These are phyloP conservation scores for Eucalyptus globulus DNA, from an alignment of 345 rosid species.

Conservation along the genomic window DNA sequence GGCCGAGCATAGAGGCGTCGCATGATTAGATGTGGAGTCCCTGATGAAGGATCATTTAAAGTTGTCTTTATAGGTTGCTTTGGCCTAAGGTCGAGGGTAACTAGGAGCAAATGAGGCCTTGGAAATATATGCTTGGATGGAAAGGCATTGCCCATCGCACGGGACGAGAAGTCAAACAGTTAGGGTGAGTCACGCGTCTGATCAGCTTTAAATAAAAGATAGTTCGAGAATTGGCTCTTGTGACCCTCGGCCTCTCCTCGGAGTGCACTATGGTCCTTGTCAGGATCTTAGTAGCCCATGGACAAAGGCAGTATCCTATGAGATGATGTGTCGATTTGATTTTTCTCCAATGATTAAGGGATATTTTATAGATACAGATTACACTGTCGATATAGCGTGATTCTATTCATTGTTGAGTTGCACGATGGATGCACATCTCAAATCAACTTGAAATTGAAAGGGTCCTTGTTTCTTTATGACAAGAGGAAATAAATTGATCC, in stretches of 20 bases:
- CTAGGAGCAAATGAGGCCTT: background rate
- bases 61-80: background rate
- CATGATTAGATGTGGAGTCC: background rate
- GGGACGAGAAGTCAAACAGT: background rate
- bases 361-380: background rate
- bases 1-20: background rate
- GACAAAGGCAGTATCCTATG: background rate
- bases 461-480: background rate
- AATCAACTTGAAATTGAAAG: background rate
- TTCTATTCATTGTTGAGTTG: background rate
- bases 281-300: background rate
- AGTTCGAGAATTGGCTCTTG: background rate
- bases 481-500: background rate
- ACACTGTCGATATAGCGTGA: rapidly evolving
- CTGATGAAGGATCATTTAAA: background rate
- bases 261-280: background rate
- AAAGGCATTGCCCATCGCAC: background rate
- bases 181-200: background rate
- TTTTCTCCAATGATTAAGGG: background rate
- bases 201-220: background rate
- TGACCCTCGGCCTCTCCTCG: background rate
- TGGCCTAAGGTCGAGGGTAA: background rate
- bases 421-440: background rate
- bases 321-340: background rate
- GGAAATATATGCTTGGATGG: background rate